Base-by-base conservation (phyloP, 2,329 filamentous ascomycete species). In the Bipolaris sorokiniana region DNA sequence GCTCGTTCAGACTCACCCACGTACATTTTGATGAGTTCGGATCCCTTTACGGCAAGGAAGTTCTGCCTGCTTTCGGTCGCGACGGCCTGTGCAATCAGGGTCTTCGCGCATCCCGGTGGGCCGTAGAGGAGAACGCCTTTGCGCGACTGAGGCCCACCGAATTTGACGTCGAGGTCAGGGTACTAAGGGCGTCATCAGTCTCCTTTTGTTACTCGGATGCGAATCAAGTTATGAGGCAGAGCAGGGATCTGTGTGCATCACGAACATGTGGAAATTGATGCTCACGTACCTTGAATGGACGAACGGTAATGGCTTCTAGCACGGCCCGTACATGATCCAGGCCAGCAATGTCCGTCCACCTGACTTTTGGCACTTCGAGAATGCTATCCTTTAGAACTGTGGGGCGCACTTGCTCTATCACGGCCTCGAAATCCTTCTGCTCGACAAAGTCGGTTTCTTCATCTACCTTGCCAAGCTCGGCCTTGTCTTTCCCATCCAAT, bases 21-120 rank as follows among this genome's bases (percentile, higher is more conserved):
- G 76, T 97, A 98, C 91, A 96, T 97, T 78, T 92, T 96, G 58
- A 97, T 87, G 11, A 97, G 85, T 77, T 97, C 94, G 34, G 92
- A 92, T 23, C 92, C 94, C 78, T 97, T 97, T 64, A 98, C 91
- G 7, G 92, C 90, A 72, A 97, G 88, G 81, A 97, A 97, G 75
- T 97, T 97, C 77, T 96, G 88, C 3, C 90, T 90, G 28, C 91
- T 91, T 75, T 96, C 92, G 6, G 92, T 96, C 15, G 94, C 94
- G 66, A 96, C 86, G 26, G 94, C 94, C 74, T 96, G 92, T 0
- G 94, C 94, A 0, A 88, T 92, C 73, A 97, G 86, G 0, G 94
- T 98, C 78, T 98, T 98, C 62, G 92, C 96, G 78, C 94, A 97
- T 3, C 94, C 94, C 0, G 94, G 94, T 0, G 94, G 94, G 0